Base-by-base conservation (phyloP, 1,284 basidiomycete species). In the Malassezia psittaci region DNA sequence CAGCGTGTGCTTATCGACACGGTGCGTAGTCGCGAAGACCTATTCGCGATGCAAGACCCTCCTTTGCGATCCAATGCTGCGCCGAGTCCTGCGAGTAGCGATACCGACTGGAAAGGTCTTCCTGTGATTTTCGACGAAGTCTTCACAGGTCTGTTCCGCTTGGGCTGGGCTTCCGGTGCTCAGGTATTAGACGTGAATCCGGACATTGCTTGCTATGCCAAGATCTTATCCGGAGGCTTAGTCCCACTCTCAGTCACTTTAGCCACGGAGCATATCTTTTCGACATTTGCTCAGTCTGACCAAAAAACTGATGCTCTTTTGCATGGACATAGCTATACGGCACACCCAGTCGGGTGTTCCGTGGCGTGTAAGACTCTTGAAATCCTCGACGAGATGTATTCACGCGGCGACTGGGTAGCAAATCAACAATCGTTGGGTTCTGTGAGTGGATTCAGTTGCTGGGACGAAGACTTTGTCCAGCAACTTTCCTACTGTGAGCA, bases 121-220 rank as follows among this genome's bases (percentile, higher is more conserved):
- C 90, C 93, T 0, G 85, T 98, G 59, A 83, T 98, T 57, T 96
- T 88, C 67, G 93, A 98, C 75, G 93, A 96, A 59, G 93, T 98
- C 6, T 96, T 96, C 74, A 83, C 86, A 13, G 93, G 93, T 0
- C 79, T 96, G 10, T 83, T 90, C 70, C 86, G 93, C 32, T 80
- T 94, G 45, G 90, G 90, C 1, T 77, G 50, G 34, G 51, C 55
- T 34, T 65, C 66, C 2, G 62, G 65, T 2, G 49, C 69, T 2
- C 40, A 54, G 2, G 46, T 67, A 21, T 59, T 74, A 3, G 66
- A 68, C 16, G 51, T 55, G 8, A 57, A 51, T 15, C 72, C 72
- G 6, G 72, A 98, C 72, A 87, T 96, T 48, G 83, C 87, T 0
- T 88, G 89, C 44, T 83, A 93, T 65, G 93, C 90, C 38, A 98